These are phyloP conservation scores for Salix arbutifolia DNA, from an alignment of 345 rosid genomes.

Conservation along the genomic window DNA sequence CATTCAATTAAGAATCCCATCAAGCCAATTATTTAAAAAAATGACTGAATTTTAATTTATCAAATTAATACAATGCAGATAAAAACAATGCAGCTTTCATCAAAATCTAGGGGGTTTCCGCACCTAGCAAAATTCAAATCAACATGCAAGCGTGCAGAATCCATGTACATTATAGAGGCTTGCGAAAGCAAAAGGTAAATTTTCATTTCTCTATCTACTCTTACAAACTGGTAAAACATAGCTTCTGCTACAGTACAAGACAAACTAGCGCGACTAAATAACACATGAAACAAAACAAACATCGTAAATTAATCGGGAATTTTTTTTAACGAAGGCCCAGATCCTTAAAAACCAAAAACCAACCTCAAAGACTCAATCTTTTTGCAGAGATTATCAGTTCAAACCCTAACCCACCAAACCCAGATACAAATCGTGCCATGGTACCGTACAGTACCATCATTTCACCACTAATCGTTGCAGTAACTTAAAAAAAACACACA, in stretches of 20 bases:
- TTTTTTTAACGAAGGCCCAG: conserved; percentile 3
- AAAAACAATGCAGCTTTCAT: neutral
- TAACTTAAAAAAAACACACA: neutral
- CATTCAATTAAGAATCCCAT: neutral
- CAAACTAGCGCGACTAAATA: neutral
- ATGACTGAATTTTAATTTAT: neutral
- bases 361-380: neutral
- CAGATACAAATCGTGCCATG: conserved; percentile 2
- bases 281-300: neutral
- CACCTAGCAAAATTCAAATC: neutral
- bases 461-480: neutral
- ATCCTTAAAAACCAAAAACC: conserved; percentile 11
- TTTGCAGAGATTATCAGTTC: conserved; percentile 8
- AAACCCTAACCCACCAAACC: conserved; percentile 20
- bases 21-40: neutral
- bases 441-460: conserved; percentile 5
- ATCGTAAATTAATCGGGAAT: neutral
- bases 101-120: neutral
- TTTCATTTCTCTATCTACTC: neutral
- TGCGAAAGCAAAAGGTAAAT: neutral
- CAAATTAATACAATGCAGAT: neutral
- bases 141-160: neutral
- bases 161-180: neutral
- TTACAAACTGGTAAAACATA: neutral
- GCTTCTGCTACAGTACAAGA: neutral